Percentiles rank a stretch among this genome's conserved stretches.
phyloP scores from a whole-genome alignment of 768 basidiomycete species.

The Hygrocybe coccinea region DNA sequence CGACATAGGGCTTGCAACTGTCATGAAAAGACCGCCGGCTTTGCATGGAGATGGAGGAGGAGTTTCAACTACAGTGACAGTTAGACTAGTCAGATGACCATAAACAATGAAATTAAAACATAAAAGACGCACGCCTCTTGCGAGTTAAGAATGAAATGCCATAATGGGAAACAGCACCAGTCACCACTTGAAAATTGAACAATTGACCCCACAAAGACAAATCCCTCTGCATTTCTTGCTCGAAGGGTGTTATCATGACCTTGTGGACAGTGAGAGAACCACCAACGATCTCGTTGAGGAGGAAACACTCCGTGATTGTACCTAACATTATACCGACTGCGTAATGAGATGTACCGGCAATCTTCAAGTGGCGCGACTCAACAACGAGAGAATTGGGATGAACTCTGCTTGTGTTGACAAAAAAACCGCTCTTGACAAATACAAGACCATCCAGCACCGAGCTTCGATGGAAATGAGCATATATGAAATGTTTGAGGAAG shows the following conservation, averaged over 20 bases:
- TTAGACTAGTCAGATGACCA: no score
- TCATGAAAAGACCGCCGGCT: no score
- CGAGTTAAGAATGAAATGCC: slow-evolving; percentile 3
- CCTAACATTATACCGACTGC: slow-evolving; percentile 6
- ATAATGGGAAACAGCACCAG: neutral
- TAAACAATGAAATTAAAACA: neutral
- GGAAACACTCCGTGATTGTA: slow-evolving; percentile 4
- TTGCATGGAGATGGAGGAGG: no score
- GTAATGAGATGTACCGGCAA: neutral
- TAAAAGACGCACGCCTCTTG: neutral
- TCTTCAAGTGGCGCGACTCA: neutral
- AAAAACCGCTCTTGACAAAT: neutral
- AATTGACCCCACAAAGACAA: slow-evolving; percentile 3
- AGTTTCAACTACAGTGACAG: no score
- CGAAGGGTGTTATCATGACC: slow-evolving; percentile 2
- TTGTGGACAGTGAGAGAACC: neutral
- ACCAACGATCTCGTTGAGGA: neutral
- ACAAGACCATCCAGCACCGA: neutral
- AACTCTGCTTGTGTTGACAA: slow-evolving; percentile 5
- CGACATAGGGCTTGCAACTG: no score
- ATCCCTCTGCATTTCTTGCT: slow-evolving; percentile 7
- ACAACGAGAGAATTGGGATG: neutral
- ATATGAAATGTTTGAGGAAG: neutral
- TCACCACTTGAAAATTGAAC: slow-evolving; percentile 1
- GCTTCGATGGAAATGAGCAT: neutral